phyloP scores from a whole-genome alignment of 768 basidiomycete genomes.

The Neoboletus subvelutipes region DNA sequence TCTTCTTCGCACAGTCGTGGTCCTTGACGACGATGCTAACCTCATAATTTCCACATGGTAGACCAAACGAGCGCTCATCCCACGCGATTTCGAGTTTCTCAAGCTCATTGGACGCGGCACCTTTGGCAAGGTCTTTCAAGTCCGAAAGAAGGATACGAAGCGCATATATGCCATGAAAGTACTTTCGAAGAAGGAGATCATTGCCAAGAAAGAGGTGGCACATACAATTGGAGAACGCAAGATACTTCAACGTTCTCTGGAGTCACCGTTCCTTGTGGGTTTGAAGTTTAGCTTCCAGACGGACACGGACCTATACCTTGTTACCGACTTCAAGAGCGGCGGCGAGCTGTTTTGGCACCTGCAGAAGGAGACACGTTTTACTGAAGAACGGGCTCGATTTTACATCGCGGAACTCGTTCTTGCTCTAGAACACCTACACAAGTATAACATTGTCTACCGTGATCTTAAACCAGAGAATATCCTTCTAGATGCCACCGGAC shows the following conservation, averaged over 20 bases:
- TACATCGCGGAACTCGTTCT: slow-evolving; percentile 96
- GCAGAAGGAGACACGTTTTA: slow-evolving; percentile 92
- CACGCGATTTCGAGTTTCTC: slow-evolving; percentile 96
- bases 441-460: slow-evolving; percentile 93
- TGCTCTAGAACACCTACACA: slow-evolving; percentile 95
- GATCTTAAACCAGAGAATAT: slow-evolving; percentile 99
- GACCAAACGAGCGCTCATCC: slow-evolving; percentile 86
- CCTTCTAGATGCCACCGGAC: slow-evolving; percentile 95
- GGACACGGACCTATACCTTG: slow-evolving; percentile 89
- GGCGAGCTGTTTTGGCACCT: slow-evolving; percentile 99
- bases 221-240: slow-evolving; percentile 99
- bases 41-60: slow-evolving; percentile 33
- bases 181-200: slow-evolving; percentile 96
- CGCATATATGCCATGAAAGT: slow-evolving; percentile 99
- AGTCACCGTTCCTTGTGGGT: slow-evolving; percentile 96
- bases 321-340: slow-evolving; percentile 98
- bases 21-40: slow-evolving; percentile 22
- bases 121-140: slow-evolving; percentile 98
- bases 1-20: slow-evolving; percentile 25
- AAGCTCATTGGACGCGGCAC: slow-evolving; percentile 98
- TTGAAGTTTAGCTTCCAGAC: slow-evolving; percentile 99
- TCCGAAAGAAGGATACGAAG: slow-evolving; percentile 96
- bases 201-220: slow-evolving; percentile 98
- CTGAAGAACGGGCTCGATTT: slow-evolving; percentile 90
- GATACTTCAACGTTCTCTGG: slow-evolving; percentile 90